Base-by-base conservation (phyloP, 2,329 filamentous ascomycete species). In the Zymoseptoria crescenta region DNA sequence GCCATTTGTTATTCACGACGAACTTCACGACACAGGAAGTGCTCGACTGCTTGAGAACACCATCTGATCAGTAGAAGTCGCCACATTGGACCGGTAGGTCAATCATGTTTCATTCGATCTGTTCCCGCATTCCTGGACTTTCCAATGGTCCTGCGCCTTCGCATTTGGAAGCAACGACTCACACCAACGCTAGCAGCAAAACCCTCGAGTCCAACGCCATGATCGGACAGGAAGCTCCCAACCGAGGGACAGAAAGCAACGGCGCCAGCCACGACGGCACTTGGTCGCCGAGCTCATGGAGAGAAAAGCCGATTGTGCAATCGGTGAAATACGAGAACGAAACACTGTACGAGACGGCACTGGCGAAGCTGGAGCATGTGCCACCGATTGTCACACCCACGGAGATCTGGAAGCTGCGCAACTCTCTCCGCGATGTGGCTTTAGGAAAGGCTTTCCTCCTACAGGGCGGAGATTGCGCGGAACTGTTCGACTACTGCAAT, bases 401-500 rank as follows among this genome's bases (percentile, higher is more conserved):
- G 54, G 90, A 94, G 74, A 96, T 99, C 70, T 80, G 84, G 67
- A 87, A 84, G 63, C 82, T 99, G 56, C 91, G 91, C 71, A 80
- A 84, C 56, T 87, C 84, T 68, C 81, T 99, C 21, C 84, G 85
- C 60, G 90, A 96, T 76, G 94, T 96, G 5, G 94, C 94, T 4
- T 79, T 88, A 41, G 94, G 94, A 35, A 91, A 93, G 65, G 90
- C 93, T 10, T 97, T 99, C 73, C 81, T 99, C 8, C 84, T 99
- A 3, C 94, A 99, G 77, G 94, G 94, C 61, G 94, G 93, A 52
- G 94, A 99, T 76, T 99, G 94, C 72, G 94, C 94, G 16, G 94
- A 99, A 78, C 83, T 97, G 8, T 99, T 99, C 70, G 91, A 94
- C 74, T 99, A 99, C 79, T 99, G 94, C 75, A 87, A 89, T 68